These are phyloP conservation scores for Plasmodium inui DNA, from an alignment of 169 alveolate genomes.

Conservation along the genomic window DNA sequence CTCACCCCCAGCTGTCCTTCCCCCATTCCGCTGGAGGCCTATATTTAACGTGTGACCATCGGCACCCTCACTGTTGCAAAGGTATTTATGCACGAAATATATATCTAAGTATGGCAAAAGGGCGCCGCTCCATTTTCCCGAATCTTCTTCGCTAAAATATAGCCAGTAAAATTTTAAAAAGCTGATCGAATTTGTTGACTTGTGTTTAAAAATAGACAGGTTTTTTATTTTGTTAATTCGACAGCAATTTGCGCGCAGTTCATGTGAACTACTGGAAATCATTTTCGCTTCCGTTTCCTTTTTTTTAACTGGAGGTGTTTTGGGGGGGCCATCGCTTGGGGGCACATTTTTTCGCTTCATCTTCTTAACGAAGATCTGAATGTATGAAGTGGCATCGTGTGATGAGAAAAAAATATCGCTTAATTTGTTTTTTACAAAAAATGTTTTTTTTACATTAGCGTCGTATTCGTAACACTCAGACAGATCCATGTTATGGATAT, in stretches of 20 bases:
- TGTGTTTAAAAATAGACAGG: constrained; percentile 41
- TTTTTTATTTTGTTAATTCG: constrained; percentile 65
- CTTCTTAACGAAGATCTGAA: constrained; percentile 43
- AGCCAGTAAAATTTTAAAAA: constrained; percentile 71
- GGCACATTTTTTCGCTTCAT: not conserved
- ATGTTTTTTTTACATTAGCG: constrained; percentile 19
- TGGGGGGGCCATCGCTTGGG: not conserved
- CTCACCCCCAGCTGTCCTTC: not conserved
- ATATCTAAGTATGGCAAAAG: constrained; percentile 47
- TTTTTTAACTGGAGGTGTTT: not conserved
- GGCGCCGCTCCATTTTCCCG: constrained; percentile 8
- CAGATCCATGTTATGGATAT: constrained; percentile 35
- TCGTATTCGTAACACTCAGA: constrained; percentile 46
- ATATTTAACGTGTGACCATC: not conserved
- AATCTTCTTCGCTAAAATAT: constrained; percentile 37
- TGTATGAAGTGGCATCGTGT: constrained; percentile 12
- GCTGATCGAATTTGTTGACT: constrained; percentile 9
- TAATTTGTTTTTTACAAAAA: constrained; percentile 61
- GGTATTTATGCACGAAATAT: constrained; percentile 52
- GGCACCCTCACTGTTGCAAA: not conserved
- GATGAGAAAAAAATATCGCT: constrained; percentile 22
- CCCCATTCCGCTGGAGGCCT: not conserved
- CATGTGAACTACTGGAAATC: not conserved
- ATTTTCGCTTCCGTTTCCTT: not conserved
- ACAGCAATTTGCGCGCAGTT: not conserved